Conservation (phyloP, 148 eudicot genomes). For the Chenopodium formosanum region DNA sequence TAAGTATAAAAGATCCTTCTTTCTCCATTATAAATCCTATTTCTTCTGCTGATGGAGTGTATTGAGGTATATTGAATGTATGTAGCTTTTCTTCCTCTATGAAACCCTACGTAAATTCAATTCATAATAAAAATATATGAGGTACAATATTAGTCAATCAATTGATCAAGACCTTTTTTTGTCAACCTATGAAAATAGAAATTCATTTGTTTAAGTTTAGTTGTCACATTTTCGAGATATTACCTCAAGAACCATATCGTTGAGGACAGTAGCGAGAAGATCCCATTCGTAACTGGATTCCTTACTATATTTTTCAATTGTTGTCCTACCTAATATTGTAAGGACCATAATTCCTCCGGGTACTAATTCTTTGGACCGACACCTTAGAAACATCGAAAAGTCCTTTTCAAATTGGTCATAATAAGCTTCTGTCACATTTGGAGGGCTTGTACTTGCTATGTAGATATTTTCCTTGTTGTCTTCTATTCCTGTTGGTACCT, state of each 20-base stretch:
- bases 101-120: constrained; percentile 33
- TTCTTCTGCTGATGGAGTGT: constrained; percentile 49
- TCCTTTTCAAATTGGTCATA: constrained; percentile 50
- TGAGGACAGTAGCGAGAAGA: constrained; percentile 44
- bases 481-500: constrained; percentile 47
- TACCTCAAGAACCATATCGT: constrained; percentile 61
- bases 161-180: no score
- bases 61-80: constrained; percentile 50
- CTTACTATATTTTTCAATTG: constrained; percentile 36
- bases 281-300: constrained; percentile 49
- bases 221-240: no score
- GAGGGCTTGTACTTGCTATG: constrained; percentile 46
- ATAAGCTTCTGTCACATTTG: constrained; percentile 44
- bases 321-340: constrained; percentile 46
- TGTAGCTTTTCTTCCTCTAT: constrained; percentile 51
- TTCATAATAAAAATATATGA: no score
- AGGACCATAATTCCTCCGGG: constrained; percentile 51
- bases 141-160: no score
- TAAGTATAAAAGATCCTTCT: constrained; percentile 48
- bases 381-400: constrained; percentile 38
- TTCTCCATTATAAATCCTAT: constrained; percentile 30
- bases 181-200: no score
- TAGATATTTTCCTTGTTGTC: constrained; percentile 47
- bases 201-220: no score
- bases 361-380: constrained; percentile 48